Percentiles rank a stretch among this genome's conserved stretches.
phyloP scores from a whole-genome alignment of 2,329 filamentous ascomycete genomes.

The Exophiala oligosperma region DNA sequence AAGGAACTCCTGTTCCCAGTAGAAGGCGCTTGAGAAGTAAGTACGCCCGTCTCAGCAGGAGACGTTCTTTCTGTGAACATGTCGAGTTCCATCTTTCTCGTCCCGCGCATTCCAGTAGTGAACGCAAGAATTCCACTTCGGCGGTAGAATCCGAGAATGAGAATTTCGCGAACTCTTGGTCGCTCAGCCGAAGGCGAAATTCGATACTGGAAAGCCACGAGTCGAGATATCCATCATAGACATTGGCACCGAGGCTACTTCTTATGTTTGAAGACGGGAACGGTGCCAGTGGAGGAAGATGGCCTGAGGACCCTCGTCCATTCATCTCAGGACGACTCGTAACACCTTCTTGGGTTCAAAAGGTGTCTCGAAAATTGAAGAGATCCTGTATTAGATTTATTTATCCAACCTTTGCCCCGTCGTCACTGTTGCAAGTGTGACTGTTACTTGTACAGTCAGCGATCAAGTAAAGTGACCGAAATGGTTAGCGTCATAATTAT shows the following conservation, averaged over 20 bases:
- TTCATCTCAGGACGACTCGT: constrained; percentile 12
- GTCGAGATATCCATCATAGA: constrained; percentile 76
- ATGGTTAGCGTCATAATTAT: not conserved
- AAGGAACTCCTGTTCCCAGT: constrained; percentile 32
- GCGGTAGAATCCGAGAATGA: constrained; percentile 13
- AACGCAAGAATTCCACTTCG: constrained; percentile 24
- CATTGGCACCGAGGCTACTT: constrained; percentile 62
- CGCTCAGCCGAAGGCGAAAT: constrained; percentile 61
- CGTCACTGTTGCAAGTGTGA: too few relatives aligned
- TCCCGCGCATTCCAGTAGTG: constrained; percentile 8
- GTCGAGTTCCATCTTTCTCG: not conserved
- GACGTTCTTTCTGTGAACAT: constrained; percentile 26
- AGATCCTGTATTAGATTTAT: too few relatives aligned
- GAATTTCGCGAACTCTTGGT: constrained; percentile 59
- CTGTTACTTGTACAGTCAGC: too few relatives aligned
- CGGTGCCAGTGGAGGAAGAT: constrained; percentile 66
- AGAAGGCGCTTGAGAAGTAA: constrained; percentile 62
- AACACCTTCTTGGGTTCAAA: too few relatives aligned
- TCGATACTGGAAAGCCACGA: constrained; percentile 72
- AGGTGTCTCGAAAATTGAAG: too few relatives aligned
- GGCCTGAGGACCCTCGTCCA: constrained; percentile 11
- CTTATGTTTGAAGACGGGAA: not conserved
- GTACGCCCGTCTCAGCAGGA: constrained; percentile 65
- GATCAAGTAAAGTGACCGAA: not conserved
- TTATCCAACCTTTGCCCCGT: too few relatives aligned